Base-by-base conservation (phyloP, 805 yeast species). In the Debaryomyces maramus region DNA sequence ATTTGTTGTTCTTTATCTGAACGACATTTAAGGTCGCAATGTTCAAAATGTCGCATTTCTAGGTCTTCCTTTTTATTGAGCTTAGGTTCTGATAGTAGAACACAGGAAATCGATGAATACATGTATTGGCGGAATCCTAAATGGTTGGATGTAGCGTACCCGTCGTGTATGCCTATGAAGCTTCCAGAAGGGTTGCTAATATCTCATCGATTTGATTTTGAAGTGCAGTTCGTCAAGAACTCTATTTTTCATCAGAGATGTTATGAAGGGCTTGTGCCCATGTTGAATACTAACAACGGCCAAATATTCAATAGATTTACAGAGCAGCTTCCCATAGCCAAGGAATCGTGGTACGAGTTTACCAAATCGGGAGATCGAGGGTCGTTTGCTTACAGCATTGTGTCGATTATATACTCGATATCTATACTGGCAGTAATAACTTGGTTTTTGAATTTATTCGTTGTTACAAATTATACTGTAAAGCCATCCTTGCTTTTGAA, bases 401-500 rank as follows among this genome's bases (percentile, higher is more conserved):
- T 76, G 43, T 81, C 89, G 0, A 70, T 82, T 27, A 63, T 84
- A 1, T 80, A 81, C 53, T 74, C 86, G 0, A 55, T 84, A 15
- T 73, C 87, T 7, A 73, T 81, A 0, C 81, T 84, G 55, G 77
- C 84, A 5, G 83, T 84, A 14, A 74, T 84, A 4, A 75, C 85
- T 3, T 66, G 82, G 59, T 80, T 78, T 46, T 62, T 82, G 17
- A 80, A 89, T 0, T 60, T 85, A 7, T 72, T 83, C 38, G 78
- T 83, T 11, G 73, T 82, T 45, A 77, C 88, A 6, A 82, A 80
- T 53, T 79, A 80, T 38, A 78, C 84, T 8, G 77, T 78, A 39
- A 79, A 75, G 50, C 85, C 88, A 1, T 72, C 86, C 8, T 48
- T 66, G 38, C 52, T 81, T 22, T 61, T 83, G 34, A 65, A 71